Conservation (phyloP, 345 rosid species). For the Hibiscus syriacus region DNA sequence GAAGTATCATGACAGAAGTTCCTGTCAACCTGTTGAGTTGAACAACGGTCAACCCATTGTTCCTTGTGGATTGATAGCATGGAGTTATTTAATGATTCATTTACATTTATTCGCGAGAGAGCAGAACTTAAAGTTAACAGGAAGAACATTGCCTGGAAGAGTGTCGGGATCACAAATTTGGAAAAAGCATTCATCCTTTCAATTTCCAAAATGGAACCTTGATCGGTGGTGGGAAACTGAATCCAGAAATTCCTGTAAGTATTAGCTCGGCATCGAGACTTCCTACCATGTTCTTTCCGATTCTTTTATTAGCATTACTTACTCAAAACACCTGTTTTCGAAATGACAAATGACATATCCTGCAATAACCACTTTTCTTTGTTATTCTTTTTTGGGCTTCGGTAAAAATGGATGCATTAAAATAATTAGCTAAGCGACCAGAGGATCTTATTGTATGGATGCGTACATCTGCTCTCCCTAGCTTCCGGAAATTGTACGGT, state of each 20-base stretch:
- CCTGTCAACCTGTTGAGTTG: no score
- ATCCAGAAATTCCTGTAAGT: constrained; percentile 60
- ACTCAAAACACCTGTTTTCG: background rate
- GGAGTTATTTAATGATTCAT: constrained; percentile 91
- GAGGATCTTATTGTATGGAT: constrained; percentile 84
- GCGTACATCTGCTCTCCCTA: constrained; percentile 76
- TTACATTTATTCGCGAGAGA: constrained; percentile 40
- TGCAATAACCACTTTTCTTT: background rate
- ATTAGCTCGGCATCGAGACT: background rate
- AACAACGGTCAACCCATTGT: constrained; percentile 53
- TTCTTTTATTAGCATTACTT: background rate
- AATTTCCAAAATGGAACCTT: constrained; percentile 77
- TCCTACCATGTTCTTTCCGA: background rate
- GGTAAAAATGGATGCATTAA: constrained; percentile 8
- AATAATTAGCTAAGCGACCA: constrained; percentile 54
- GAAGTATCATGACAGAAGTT: constrained; percentile 38
- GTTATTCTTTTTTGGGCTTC: no score
- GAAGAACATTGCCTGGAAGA: constrained; percentile 67
- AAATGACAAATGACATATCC: background rate
- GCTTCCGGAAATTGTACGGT: constrained; percentile 74
- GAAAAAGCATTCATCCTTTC: constrained; percentile 61
- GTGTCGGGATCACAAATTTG: constrained; percentile 74
- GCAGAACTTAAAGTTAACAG: constrained; percentile 39
- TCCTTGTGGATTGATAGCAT: constrained; percentile 77
- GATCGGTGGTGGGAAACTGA: constrained; percentile 66